Evolutionary conservation across 2,329 filamentous ascomycete genomes (phyloP), one percentile per base, ranked within the genome.

Genomic region (Fusarium pseudograminearum): DNA sequence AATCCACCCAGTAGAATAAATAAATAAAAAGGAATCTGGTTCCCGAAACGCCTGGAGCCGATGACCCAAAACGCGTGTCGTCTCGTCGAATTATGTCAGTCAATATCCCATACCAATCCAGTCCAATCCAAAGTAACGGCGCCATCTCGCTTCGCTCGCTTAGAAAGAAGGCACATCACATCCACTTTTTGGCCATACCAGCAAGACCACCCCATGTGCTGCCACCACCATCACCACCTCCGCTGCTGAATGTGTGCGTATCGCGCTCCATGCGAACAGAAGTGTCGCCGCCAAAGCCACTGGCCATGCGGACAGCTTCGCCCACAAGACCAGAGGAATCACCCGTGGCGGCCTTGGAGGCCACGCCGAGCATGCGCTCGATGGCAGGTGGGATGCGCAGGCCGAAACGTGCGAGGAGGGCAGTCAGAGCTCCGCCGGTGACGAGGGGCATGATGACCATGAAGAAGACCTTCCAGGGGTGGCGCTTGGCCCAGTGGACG

Each of bases 391-490:
- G 94, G 69, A 97, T 80, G 67, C 90, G 86, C 65, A 98, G 84
- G 24, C 94, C 94, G 79, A 98, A 92, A 76, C 90, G 89, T 38
- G 88, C 87, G 46, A 97, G 86, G 45, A 98, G 83, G 47, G 91
- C 92, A 11, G 90, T 90, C 71, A 98, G 81, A 30, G 93, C 91
- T 33, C 95, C 95, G 53, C 93, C 93, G 2, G 91, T 94, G 74
- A 98, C 83, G 61, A 98, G 85, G 12, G 95, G 95, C 87, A 98
- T 89, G 74, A 98, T 87, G 67, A 97, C 91, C 67, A 94, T 87
- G 84, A 93, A 85, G 83, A 98, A 92, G 48, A 97, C 92, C 82
- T 97, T 97, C 77, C 93, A 82, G 0, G 94, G 95, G 81, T 98
- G 91, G 38, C 89, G 86, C 77, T 93, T 91, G 74, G 93, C 91